Conservation (phyloP, 2,329 filamentous ascomycete genomes). For the Fusarium sacchari region DNA sequence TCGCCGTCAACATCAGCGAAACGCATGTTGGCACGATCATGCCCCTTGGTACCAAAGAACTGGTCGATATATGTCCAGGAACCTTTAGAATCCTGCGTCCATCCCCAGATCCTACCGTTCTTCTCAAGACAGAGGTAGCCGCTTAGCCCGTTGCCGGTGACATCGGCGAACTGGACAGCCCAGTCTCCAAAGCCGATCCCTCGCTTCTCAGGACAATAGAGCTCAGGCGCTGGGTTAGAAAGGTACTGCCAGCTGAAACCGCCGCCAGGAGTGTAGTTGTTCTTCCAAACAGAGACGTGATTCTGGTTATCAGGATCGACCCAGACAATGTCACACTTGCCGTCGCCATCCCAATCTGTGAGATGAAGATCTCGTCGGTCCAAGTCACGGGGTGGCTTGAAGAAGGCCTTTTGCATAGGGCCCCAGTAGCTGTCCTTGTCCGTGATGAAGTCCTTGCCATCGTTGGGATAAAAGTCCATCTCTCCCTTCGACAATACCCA, state of each 20-base stretch:
- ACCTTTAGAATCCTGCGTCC: constrained; percentile 3
- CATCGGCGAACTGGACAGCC: constrained; percentile 33
- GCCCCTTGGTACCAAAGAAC: constrained; percentile 5
- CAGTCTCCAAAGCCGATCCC: no score
- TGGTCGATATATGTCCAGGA: constrained; percentile 1
- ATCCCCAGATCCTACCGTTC: constrained; percentile 1
- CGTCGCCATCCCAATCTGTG: constrained; percentile 52
- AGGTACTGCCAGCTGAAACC: neutral
- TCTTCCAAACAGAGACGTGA: constrained; percentile 7
- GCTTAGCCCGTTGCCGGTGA: constrained; percentile 41
- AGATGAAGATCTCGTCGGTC: constrained; percentile 48
- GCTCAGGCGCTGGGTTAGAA: neutral
- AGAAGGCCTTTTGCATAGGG: neutral
- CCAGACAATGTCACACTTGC: constrained; percentile 22
- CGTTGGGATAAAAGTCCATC: neutral
- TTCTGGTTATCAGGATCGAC: constrained; percentile 1
- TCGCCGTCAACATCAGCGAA: constrained; percentile 11
- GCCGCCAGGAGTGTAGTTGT: neutral
- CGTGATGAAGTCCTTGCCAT: neutral
- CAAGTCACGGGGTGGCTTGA: neutral
- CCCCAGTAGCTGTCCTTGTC: neutral
- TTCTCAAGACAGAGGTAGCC: constrained; percentile 15
- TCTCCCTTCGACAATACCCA: neutral
- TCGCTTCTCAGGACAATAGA: neutral
- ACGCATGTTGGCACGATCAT: constrained; percentile 20